Evolutionary conservation across 2,329 filamentous ascomycete genomes (phyloP), one percentile per base, ranked within the genome.

Genomic region (Cladorrhinum sp.): DNA sequence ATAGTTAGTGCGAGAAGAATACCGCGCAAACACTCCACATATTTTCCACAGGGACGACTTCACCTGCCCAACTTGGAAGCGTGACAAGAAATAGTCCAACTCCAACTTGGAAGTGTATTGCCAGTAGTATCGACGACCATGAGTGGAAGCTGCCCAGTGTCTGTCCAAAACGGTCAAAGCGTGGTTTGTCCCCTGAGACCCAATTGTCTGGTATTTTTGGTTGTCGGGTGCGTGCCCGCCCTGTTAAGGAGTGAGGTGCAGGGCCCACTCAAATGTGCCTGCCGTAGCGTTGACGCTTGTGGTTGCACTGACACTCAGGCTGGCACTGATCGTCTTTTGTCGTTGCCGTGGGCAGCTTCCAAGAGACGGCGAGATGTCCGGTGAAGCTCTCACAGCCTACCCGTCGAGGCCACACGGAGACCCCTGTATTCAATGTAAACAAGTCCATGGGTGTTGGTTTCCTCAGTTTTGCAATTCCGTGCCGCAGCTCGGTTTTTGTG

Each of bases 241-340:
- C n/a, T 18, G 45, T 5, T 20, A 2, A 49, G 22, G 13, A 51
- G 6, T 20, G 16, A 10, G 48, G 22, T 23, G 36, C 55, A 51
- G 38, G 55, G 50, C 55, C 22, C 45, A 41, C 36, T 41, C 36
- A 53, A 38, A 54, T 49, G 50, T 60, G 59, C 36, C 50, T 62
- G 49, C 57, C 59, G 61, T 63, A 63, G 61, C 63, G 63, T 57
- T 48, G 61, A 61, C 63, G 63, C 63, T 62, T 62, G 57, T 48
- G 57, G 50, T 54, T 48, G 50, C 10, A 41, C 36, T 4, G 16
- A n/a, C 10, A 41, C 3, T n/a, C 6, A n/a, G n/a, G n/a, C n/a
- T n/a, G n/a, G n/a, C n/a, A n/a, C n/a, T n/a, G n/a, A n/a, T n/a
- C n/a, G n/a, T n/a, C n/a, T n/a, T n/a, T n/a, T n/a, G n/a, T n/a